Evolutionary conservation across 345 rosid genomes (phyloP).

Genomic region (Hibiscus syriacus): DNA sequence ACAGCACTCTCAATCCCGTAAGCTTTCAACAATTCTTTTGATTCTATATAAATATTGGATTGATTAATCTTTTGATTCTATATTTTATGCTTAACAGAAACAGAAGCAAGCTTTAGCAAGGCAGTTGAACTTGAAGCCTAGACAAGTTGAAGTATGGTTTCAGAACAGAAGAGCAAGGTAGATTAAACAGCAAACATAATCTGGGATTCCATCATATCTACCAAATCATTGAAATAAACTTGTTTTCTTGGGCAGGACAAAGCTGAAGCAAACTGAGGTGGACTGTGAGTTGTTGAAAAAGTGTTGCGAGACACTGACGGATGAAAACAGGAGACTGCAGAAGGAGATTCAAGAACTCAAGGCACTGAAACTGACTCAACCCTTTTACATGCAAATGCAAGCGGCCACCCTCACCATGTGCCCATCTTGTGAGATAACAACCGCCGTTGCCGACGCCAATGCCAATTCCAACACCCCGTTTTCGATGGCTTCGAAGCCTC

Average conservation of each 20-base stretch:
- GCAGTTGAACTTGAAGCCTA: slow-evolving; percentile 75
- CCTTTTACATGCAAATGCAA: slow-evolving; percentile 48
- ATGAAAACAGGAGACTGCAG: no score
- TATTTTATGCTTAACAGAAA: slow-evolving; percentile 42
- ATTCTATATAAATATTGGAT: no score
- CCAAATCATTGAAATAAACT: neutral
- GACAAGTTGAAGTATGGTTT: slow-evolving; percentile 99
- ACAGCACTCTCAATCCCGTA: no score
- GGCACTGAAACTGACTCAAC: slow-evolving; percentile 45
- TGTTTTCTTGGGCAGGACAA: slow-evolving; percentile 45
- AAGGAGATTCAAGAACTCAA: slow-evolving; percentile 82
- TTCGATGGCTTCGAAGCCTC: slow-evolving; percentile 49
- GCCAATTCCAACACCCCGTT: slow-evolving; percentile 34
- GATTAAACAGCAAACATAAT: neutral
- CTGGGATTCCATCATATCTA: neutral
- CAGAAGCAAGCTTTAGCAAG: slow-evolving; percentile 91
- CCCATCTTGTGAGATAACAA: slow-evolving; percentile 66
- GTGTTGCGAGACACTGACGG: no score
- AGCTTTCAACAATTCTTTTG: slow-evolving; percentile 1
- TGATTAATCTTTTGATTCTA: neutral
- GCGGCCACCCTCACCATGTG: slow-evolving; percentile 77
- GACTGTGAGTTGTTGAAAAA: slow-evolving; percentile 88
- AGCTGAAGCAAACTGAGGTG: slow-evolving; percentile 94
- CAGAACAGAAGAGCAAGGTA: slow-evolving; percentile 98
- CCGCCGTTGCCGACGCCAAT: slow-evolving; percentile 21